These are phyloP conservation scores for Besnoitia besnoiti DNA, from an alignment of 169 alveolate species.

Conservation along the genomic window DNA sequence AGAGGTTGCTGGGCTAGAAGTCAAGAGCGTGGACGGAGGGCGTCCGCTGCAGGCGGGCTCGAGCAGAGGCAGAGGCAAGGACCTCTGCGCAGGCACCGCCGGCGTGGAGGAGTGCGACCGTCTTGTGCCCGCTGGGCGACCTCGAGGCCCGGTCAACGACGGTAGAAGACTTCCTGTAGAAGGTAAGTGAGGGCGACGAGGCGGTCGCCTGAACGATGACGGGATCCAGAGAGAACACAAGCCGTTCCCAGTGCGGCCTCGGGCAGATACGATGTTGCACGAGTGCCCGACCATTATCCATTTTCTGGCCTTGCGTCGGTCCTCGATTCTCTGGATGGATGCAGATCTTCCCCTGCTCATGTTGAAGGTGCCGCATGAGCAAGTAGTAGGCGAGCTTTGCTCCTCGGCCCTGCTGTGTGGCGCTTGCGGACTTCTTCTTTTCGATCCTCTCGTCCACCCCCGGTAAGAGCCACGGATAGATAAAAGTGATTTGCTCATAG, in stretches of 20 bases:
- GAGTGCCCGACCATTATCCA: too few relatives aligned
- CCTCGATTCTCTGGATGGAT: too few relatives aligned
- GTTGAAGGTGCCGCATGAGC: neutral
- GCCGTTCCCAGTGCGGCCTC: too few relatives aligned
- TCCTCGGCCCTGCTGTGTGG: neutral
- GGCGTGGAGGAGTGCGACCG: neutral
- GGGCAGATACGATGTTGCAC: too few relatives aligned
- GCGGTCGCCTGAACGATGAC: neutral
- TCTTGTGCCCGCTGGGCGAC: neutral
- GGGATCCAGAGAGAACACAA: too few relatives aligned
- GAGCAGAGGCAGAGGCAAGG: neutral
- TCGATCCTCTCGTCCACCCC: neutral
- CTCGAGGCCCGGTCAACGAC: neutral
- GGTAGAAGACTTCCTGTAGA: neutral
- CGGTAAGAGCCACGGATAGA: neutral
- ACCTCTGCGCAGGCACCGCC: neutral
- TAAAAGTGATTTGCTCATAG: too few relatives aligned
- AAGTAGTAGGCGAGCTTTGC: conserved; percentile 4
- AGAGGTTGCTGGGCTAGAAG: too few relatives aligned
- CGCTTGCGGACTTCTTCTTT: neutral
- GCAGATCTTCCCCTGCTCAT: conserved; percentile 1
- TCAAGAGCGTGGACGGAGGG: neutral
- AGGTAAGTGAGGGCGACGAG: neutral
- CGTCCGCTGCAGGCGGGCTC: neutral
- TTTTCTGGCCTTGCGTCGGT: neutral